Conservation (phyloP, 2,329 filamentous ascomycete genomes). For the Phyllosticta citribraziliensis region DNA sequence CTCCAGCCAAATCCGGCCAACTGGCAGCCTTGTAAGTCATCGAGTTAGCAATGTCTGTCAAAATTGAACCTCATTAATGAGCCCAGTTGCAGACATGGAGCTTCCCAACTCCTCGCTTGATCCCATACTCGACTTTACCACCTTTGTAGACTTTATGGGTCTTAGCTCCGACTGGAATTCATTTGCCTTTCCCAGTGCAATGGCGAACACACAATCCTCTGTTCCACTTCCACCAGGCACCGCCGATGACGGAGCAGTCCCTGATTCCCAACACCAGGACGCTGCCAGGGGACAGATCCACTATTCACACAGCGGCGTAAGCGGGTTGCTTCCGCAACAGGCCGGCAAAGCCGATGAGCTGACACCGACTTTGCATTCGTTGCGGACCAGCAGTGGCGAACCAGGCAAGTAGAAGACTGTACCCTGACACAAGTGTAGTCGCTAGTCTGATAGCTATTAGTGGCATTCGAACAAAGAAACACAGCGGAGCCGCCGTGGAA, state of each 20-base stretch:
- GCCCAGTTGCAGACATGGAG: slow-evolving; percentile 10
- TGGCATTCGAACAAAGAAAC: slow-evolving; percentile 11
- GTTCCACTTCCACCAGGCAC: slow-evolving; percentile 15
- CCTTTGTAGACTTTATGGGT: neutral
- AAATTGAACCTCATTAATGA: neutral
- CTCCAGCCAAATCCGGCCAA: too few species aligned
- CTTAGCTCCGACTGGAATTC: slow-evolving; percentile 2
- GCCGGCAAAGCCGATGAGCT: slow-evolving; percentile 18
- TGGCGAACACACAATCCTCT: slow-evolving; percentile 20
- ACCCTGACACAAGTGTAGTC: too few species aligned
- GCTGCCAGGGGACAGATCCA: too few species aligned
- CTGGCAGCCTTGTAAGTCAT: too few species aligned
- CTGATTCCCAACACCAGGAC: too few species aligned
- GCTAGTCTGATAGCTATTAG: slow-evolving; percentile 14
- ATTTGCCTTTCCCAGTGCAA: slow-evolving; percentile 12
- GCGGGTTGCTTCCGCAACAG: too few species aligned
- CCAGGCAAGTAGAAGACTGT: slow-evolving; percentile 13
- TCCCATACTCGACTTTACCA: neutral
- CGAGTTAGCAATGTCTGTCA: too few species aligned
- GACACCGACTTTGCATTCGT: slow-evolving; percentile 26
- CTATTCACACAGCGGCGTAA: too few species aligned
- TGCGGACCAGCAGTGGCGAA: slow-evolving; percentile 19
- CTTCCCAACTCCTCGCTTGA: neutral
- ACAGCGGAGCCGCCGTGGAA: slow-evolving; percentile 19
- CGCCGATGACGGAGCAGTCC: too few species aligned